phyloP scores from a whole-genome alignment of 495 filamentous ascomycete genomes.

The Chaetomium fimeti region DNA sequence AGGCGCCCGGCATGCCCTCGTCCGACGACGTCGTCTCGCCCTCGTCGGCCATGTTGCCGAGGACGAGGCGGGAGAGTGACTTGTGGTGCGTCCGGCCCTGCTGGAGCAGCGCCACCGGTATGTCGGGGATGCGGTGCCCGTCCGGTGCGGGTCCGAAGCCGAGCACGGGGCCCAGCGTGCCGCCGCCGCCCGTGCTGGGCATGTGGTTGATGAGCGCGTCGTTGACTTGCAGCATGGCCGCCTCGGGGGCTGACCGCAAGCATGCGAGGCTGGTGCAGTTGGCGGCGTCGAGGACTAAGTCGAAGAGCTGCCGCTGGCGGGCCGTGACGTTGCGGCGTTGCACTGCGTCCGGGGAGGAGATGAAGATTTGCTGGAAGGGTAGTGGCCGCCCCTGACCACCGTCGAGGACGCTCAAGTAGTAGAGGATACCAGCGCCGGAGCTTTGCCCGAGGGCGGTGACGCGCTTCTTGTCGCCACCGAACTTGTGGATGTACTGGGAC shows the following conservation, averaged over 20 bases:
- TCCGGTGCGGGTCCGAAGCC: conserved; percentile 18
- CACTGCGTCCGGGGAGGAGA: neutral
- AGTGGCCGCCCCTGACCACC: conserved; percentile 12
- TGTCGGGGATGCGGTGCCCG: conserved; percentile 14
- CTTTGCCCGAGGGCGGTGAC: conserved; percentile 19
- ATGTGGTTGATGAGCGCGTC: conserved; percentile 7
- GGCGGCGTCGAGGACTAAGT: neutral
- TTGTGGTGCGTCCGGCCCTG: conserved; percentile 15
- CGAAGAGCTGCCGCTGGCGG: conserved; percentile 9
- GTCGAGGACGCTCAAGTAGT: conserved; percentile 2
- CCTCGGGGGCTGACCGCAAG: neutral
- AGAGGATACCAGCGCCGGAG: conserved; percentile 16
- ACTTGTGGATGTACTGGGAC: conserved; percentile 3
- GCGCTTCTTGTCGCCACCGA: conserved; percentile 7
- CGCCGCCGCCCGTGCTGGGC: conserved; percentile 1
- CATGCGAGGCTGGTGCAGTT: conserved; percentile 6
- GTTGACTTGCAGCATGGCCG: neutral
- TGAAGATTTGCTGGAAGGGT: conserved; percentile 15
- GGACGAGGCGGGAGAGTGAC: neutral
- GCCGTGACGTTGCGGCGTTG: neutral
- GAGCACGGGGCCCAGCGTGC: conserved; percentile 4
- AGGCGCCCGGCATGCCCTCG: conserved; percentile 4
- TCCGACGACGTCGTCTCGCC: neutral
- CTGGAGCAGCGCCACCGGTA: neutral
- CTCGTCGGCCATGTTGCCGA: conserved; percentile 2